phyloP scores from a whole-genome alignment of 805 yeast species.

The Wickerhamomyces canadensis region DNA sequence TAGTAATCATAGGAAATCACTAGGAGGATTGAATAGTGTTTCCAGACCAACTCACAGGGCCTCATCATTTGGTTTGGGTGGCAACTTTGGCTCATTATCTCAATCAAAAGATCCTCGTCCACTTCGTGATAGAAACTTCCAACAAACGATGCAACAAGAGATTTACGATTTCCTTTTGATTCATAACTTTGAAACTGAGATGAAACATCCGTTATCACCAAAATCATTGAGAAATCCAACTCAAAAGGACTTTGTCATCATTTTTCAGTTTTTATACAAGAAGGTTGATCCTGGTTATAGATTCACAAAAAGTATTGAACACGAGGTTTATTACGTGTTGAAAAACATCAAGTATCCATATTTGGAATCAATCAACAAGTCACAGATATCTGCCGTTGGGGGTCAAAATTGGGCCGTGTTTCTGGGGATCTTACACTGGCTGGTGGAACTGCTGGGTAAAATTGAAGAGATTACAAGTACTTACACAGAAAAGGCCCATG shows the following conservation, averaged over 20 bases:
- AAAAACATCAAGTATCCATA: constrained; percentile 72
- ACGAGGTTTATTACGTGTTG: constrained; percentile 66
- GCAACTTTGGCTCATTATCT: constrained; percentile 12
- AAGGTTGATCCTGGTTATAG: constrained; percentile 74
- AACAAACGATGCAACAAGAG: constrained; percentile 58
- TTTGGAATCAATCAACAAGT: constrained; percentile 71
- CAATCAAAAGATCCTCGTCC: constrained; percentile 65
- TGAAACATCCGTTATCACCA: constrained; percentile 60
- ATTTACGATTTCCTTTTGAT: constrained; percentile 56
- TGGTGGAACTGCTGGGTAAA: constrained; percentile 50
- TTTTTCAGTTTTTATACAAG: constrained; percentile 76
- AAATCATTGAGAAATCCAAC: constrained; percentile 73
- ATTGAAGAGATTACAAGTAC: constrained; percentile 26
- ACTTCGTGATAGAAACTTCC: constrained; percentile 65
- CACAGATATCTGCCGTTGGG: constrained; percentile 87
- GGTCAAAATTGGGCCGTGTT: constrained; percentile 85
- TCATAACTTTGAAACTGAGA: constrained; percentile 69
- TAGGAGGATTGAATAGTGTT: constrained; percentile 9
- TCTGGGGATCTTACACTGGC: constrained; percentile 80
- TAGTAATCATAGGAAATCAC: constrained; percentile 18
- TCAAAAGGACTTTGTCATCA: constrained; percentile 73
- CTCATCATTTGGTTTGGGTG: constrained; percentile 22
- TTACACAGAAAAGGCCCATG: constrained; percentile 21
- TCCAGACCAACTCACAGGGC: constrained; percentile 13
- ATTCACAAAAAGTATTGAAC: constrained; percentile 64